phyloP scores from a whole-genome alignment of 108 stramenopile genomes.

The Fragilariopsis cylindrus region DNA sequence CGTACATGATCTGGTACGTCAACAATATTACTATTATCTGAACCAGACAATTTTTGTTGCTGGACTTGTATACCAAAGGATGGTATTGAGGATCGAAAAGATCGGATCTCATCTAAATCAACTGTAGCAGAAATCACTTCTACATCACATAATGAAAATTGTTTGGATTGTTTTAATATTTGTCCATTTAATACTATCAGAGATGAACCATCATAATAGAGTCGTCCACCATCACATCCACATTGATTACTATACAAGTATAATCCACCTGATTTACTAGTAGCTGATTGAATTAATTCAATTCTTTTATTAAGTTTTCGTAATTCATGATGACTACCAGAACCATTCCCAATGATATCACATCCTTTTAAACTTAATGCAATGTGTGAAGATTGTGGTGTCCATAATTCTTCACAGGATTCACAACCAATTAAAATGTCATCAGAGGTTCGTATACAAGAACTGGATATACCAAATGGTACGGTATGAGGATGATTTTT shows the following conservation, averaged over 20 bases:
- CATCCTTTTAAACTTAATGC: constrained; percentile 86
- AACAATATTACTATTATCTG: constrained; percentile 27
- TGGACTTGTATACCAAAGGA: constrained; percentile 90
- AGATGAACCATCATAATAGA: constrained; percentile 96
- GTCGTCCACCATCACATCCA: constrained; percentile 95
- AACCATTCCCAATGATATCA: constrained; percentile 96
- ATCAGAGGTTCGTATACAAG: constrained; percentile 58
- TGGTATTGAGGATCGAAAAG: constrained; percentile 85
- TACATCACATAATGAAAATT: constrained; percentile 92
- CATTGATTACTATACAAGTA: constrained; percentile 97
- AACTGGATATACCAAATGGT: constrained; percentile 70
- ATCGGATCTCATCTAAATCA: constrained; percentile 93
- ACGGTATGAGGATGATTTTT: constrained; percentile 24
- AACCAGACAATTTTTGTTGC: constrained; percentile 28
- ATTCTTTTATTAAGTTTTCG: constrained; percentile 83
- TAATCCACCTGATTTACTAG: constrained; percentile 95
- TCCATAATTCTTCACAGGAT: constrained; percentile 99
- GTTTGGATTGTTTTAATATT: constrained; percentile 91
- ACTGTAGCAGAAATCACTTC: constrained; percentile 92
- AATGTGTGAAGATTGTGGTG: constrained; percentile 90
- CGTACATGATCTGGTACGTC: constrained; percentile 22
- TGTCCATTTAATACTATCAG: constrained; percentile 93
- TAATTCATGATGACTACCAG: constrained; percentile 92
- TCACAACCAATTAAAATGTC: constrained; percentile 85
- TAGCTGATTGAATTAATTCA: constrained; percentile 88